Conservation (phyloP, 495 filamentous ascomycete genomes). For the Cairneyella variabilis region DNA sequence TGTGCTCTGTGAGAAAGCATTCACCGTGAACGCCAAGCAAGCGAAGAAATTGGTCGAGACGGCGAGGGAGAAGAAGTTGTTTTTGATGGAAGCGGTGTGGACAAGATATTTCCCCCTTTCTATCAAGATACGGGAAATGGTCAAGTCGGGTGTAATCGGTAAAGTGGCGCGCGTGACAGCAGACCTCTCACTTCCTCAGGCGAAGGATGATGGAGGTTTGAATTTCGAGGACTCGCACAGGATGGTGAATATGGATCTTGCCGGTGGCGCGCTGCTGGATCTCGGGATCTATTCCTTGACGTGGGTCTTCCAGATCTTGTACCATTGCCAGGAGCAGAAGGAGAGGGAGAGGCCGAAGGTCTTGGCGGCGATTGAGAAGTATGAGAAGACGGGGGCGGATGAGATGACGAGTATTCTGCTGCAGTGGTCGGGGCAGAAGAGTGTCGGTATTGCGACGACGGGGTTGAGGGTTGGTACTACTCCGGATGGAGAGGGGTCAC, state of each 20-base stretch:
- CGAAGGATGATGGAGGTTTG: constrained; percentile 30
- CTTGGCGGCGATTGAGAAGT: constrained; percentile 66
- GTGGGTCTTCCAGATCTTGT: constrained; percentile 91
- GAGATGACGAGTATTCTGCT: constrained; percentile 77
- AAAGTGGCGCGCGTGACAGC: constrained; percentile 73
- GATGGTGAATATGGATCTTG: constrained; percentile 84
- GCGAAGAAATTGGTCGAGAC: constrained; percentile 68
- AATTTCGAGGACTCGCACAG: constrained; percentile 56
- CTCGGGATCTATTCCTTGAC: constrained; percentile 86
- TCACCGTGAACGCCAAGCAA: constrained; percentile 86
- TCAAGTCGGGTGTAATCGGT: constrained; percentile 57
- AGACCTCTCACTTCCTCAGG: constrained; percentile 53
- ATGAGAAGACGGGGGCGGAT: constrained; percentile 75
- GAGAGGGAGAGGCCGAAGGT: constrained; percentile 40
- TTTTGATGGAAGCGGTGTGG: constrained; percentile 97
- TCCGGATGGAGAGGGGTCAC: constrained; percentile 55
- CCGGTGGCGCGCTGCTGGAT: constrained; percentile 80
- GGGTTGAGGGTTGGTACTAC: constrained; percentile 55
- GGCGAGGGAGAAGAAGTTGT: constrained; percentile 75
- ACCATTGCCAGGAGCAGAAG: constrained; percentile 40
- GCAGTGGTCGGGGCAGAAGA: constrained; percentile 64
- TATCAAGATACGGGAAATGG: constrained; percentile 68
- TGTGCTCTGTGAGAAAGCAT: constrained; percentile 90
- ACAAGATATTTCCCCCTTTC: constrained; percentile 80
- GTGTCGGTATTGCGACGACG: constrained; percentile 76